Conservation (phyloP, 176 grass and related monocot genomes). For the Chloris gayana region DNA sequence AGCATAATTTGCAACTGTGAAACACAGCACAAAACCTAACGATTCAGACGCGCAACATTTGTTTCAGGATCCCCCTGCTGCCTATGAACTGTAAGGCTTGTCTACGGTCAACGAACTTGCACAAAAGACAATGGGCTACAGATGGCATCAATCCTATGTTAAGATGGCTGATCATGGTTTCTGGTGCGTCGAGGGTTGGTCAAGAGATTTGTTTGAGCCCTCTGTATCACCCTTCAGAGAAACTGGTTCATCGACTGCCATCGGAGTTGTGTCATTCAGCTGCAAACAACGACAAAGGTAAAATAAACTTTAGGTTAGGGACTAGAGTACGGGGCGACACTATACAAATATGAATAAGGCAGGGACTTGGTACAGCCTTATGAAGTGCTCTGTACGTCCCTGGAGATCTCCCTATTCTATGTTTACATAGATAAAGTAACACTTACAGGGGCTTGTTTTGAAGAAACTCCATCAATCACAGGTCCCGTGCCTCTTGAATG, state of each 20-base stretch:
- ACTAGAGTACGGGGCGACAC: not conserved
- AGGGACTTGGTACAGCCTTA: not conserved
- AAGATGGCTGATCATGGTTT: constrained; percentile 36
- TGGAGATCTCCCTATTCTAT: constrained; percentile 2
- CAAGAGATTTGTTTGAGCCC: constrained; percentile 47
- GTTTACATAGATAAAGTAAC: constrained; percentile 23
- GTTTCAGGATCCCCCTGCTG: constrained; percentile 9
- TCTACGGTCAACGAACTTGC: constrained; percentile 5
- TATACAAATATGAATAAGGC: not conserved
- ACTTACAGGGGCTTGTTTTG: constrained; percentile 46
- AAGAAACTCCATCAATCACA: constrained; percentile 48
- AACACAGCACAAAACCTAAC: not conserved
- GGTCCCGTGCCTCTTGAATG: constrained; percentile 36
- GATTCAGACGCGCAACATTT: constrained; percentile 12
- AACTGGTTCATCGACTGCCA: constrained; percentile 54
- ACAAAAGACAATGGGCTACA: constrained; percentile 26
- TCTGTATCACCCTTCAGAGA: constrained; percentile 41
- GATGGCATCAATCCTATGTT: constrained; percentile 30
- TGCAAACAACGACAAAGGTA: not conserved
- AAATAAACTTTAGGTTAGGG: not conserved
- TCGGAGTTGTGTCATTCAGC: constrained; percentile 48
- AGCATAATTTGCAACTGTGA: not conserved
- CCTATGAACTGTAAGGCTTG: not conserved
- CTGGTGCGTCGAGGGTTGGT: constrained; percentile 29
- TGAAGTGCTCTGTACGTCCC: not conserved